Evolutionary conservation across 352 stramenopile genomes (phyloP), one percentile per base, ranked within the genome.

Genomic region (Globisporangium camurandrum): DNA sequence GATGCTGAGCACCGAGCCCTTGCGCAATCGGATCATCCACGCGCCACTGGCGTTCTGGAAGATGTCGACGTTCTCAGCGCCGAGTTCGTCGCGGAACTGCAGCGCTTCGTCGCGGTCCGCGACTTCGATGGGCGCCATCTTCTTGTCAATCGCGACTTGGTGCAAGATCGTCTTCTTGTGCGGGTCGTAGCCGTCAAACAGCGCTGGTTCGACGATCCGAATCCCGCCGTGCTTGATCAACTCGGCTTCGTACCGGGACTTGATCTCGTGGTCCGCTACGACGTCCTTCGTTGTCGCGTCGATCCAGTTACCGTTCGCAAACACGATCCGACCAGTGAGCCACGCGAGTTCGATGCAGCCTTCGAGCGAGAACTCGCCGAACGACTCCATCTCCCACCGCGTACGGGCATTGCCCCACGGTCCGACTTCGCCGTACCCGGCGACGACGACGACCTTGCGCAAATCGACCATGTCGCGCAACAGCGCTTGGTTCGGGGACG

Each of bases 351-450:
- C 85, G 45, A 95, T 88, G 52, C 78, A 87, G 19, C 85, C 85
- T 79, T 95, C 84, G 14, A 95, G 56, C 24, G 85, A 95, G 56
- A 95, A 93, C 56, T 92, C 71, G 40, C 85, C 85, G 60, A 74
- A 94, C 46, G 79, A 89, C 58, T 95, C 85, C 78, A 95, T 95
- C 65, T 95, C 85, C 85, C 85, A 95, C 7, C 81, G 78, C 23
- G 84, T 93, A 23, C 84, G 84, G 16, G 82, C 69, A 50, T 86
- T 94, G 26, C 85, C 85, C 72, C 75, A 95, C 38, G 85, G 85
- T 39, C 85, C 80, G 19, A 95, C 79, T 61, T 95, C 85, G 31
- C 85, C 85, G 49, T 88, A 95, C 38, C 85, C 85, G 28, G 74
- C 70, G n/a, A 94, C 69, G 4, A 95, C 85, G 6, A 95, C 75